These are phyloP conservation scores for Aspergillus costaricaensis DNA, from an alignment of 2,329 filamentous ascomycete species.

Conservation along the genomic window DNA sequence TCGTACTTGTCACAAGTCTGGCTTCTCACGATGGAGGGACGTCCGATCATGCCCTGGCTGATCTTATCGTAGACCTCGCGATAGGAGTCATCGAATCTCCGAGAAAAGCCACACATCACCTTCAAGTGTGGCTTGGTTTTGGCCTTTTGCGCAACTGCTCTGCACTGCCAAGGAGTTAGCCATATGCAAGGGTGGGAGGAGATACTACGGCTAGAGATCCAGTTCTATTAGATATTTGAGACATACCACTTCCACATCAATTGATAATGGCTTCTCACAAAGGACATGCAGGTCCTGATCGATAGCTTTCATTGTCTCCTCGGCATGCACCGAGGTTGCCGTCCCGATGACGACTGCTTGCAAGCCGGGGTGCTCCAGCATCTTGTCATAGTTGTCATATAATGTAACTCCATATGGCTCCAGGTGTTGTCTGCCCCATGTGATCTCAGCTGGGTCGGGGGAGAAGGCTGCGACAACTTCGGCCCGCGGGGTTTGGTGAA, in stretches of 20 bases:
- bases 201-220: too few relatives aligned
- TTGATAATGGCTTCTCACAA: slow-evolving; percentile 57
- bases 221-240: not conserved
- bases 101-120: slow-evolving; percentile 67
- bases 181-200: not conserved
- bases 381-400: slow-evolving; percentile 56
- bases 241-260: slow-evolving; percentile 58
- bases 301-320: slow-evolving; percentile 59
- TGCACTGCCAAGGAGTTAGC: slow-evolving; percentile 46
- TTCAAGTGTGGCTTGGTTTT: slow-evolving; percentile 59
- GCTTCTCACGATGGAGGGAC: slow-evolving; percentile 60
- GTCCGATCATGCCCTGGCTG: slow-evolving; percentile 58
- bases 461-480: slow-evolving; percentile 51
- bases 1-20: slow-evolving; percentile 69
- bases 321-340: slow-evolving; percentile 56
- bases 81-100: slow-evolving; percentile 67
- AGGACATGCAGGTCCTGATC: slow-evolving; percentile 55
- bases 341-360: slow-evolving; percentile 58
- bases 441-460: slow-evolving; percentile 45
- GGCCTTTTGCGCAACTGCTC: slow-evolving; percentile 60
- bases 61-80: slow-evolving; percentile 59
- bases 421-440: slow-evolving; percentile 53
- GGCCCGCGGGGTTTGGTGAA: slow-evolving; percentile 49
- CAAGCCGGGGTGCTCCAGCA: slow-evolving; percentile 56
- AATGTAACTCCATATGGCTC: slow-evolving; percentile 53